Percentiles rank a stretch among this genome's conserved stretches.
Evolutionary conservation across 108 stramenopile species (phyloP).

Genomic region (Stephanodiscus minutulus): DNA sequence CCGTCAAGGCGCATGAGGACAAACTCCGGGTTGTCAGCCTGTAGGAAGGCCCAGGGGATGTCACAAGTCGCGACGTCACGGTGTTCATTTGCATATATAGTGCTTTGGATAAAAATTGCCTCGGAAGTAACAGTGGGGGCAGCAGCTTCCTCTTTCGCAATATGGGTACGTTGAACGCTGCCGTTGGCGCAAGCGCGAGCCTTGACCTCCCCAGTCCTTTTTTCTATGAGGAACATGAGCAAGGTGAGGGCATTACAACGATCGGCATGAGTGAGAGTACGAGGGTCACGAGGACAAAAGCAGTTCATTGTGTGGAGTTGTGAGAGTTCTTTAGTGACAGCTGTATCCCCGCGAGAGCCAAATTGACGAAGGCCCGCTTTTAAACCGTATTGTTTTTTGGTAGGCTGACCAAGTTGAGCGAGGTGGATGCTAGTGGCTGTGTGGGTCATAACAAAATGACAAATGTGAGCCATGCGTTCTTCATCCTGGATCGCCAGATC

Average conservation of each 20-base stretch:
- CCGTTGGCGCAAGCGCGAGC: too few species aligned
- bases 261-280: conserved; percentile 2
- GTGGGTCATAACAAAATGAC: too few species aligned
- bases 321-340: background rate
- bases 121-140: conserved; percentile 9
- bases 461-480: too few species aligned
- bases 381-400: too few species aligned
- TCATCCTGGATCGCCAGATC: too few species aligned
- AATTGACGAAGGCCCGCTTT: too few species aligned
- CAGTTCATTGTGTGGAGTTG: background rate
- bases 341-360: background rate
- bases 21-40: conserved; percentile 26
- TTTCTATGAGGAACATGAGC: background rate
- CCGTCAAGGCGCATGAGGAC: too few species aligned
- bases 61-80: conserved; percentile 38
- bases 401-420: too few species aligned
- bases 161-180: background rate
- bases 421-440: too few species aligned
- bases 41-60: conserved; percentile 42
- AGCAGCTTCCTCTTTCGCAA: conserved; percentile 12
- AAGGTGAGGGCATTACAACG: background rate
- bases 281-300: conserved; percentile 1
- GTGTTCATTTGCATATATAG: conserved; percentile 36
- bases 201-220: conserved; percentile 26
- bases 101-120: background rate